Conservation (phyloP, 139 green algal genomes). For the Coccomyxa sp. region DNA sequence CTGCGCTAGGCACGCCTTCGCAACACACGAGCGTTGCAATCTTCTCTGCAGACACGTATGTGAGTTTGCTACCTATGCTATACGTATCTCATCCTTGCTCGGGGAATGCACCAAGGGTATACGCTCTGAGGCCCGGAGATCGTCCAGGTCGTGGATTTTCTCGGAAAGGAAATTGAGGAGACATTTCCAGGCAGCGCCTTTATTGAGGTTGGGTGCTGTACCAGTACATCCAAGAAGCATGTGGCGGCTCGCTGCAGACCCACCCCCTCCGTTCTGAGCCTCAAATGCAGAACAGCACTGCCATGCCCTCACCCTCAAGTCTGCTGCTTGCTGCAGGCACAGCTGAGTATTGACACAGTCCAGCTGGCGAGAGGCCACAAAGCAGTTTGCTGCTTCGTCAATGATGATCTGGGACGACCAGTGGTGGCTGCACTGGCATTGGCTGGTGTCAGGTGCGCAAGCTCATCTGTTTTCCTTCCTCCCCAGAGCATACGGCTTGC, state of each 20-base stretch:
- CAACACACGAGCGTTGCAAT: too few species aligned
- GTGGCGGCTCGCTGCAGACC: too few species aligned
- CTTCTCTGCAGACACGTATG: too few species aligned
- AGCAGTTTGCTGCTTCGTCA: slow-evolving; percentile 66
- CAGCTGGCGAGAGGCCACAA: slow-evolving; percentile 39
- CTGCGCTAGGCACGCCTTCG: too few species aligned
- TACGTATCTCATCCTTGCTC: too few species aligned
- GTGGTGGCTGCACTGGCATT: background rate
- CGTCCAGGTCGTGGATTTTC: slow-evolving; percentile 37
- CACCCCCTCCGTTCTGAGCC: background rate
- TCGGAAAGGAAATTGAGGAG: background rate
- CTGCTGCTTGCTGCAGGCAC: slow-evolving; percentile 24
- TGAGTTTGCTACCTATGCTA: too few species aligned
- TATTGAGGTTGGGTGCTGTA: slow-evolving; percentile 20
- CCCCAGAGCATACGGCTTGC: too few species aligned
- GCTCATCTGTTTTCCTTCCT: too few species aligned
- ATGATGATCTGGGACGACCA: slow-evolving; percentile 34
- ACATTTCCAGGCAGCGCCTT: slow-evolving; percentile 25
- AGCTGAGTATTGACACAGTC: slow-evolving; percentile 44
- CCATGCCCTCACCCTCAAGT: background rate
- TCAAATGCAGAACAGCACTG: too few species aligned
- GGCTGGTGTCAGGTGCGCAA: background rate
- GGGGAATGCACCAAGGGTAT: too few species aligned
- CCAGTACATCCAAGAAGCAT: background rate
- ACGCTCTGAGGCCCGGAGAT: too few species aligned